A percentile compares a stretch with the other conserved stretches of the same genome.
These are phyloP conservation scores for Pichia eremophila DNA, from an alignment of 805 yeast genomes.

Conservation along the genomic window DNA sequence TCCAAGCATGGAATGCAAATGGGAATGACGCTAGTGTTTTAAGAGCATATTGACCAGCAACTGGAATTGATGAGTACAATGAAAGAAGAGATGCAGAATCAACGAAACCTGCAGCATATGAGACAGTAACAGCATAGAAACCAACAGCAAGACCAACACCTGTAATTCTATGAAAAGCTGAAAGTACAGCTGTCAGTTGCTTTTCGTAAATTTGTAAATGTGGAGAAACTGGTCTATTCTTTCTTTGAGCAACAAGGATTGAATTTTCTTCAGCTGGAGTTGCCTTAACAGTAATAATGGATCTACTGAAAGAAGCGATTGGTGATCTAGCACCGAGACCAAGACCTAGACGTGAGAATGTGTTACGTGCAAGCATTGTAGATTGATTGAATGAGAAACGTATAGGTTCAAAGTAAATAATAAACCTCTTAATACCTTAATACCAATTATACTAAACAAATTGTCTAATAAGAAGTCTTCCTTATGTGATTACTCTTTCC, in stretches of 20 bases:
- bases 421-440: no score
- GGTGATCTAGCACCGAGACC: not conserved
- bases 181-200: conserved; percentile 76
- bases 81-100: conserved; percentile 46
- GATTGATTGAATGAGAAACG: no score
- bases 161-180: conserved; percentile 77
- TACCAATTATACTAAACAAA: no score
- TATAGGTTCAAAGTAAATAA: no score
- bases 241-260: conserved; percentile 72
- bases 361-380: not conserved
- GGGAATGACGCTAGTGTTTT: conserved; percentile 74
- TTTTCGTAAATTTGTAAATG: conserved; percentile 86
- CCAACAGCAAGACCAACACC: conserved; percentile 77
- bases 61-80: conserved; percentile 55
- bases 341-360: not conserved
- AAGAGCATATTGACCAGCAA: conserved; percentile 46
- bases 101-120: conserved; percentile 62
- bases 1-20: conserved; percentile 76
- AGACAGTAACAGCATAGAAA: conserved; percentile 67
- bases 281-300: conserved; percentile 37
- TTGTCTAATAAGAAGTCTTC: no score
- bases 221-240: conserved; percentile 83
- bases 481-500: no score
- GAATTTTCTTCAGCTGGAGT: conserved; percentile 56
- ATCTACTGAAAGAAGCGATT: conserved; percentile 16